Evolutionary conservation across 441 rosid species (phyloP).

Genomic region (Erodium moschatum): DNA sequence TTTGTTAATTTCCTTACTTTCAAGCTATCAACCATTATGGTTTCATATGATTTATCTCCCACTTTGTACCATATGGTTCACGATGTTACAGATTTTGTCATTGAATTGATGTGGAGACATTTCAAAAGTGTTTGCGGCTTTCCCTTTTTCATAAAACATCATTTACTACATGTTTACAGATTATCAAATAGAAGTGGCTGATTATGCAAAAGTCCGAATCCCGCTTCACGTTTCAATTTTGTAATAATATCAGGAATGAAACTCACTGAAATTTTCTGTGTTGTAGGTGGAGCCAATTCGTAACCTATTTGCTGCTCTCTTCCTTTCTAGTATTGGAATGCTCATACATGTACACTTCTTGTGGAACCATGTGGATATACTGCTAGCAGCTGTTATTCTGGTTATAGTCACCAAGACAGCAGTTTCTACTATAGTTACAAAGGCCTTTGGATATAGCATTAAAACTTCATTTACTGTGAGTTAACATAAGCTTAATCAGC

Average conservation of each 20-base stretch:
- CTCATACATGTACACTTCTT: constrained; percentile 90
- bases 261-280: not conserved
- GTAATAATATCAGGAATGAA: not conserved
- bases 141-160: not conserved
- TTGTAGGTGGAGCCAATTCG: constrained; percentile 95
- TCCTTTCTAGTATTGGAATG: constrained; percentile 69
- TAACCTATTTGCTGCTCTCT: constrained; percentile 45
- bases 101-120: not conserved
- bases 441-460: constrained; percentile 71
- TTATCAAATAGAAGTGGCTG: not conserved
- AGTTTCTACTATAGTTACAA: constrained; percentile 55
- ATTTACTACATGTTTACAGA: not conserved
- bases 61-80: not conserved
- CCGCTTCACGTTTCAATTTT: not conserved
- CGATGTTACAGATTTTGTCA: not conserved
- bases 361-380: constrained; percentile 94
- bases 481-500: constrained; percentile 12
- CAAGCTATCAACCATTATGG: not conserved
- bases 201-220: no score
- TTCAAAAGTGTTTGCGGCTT: not conserved
- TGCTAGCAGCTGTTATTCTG: constrained; percentile 87
- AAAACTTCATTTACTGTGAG: constrained; percentile 86
- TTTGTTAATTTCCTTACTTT: not conserved
- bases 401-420: constrained; percentile 83
- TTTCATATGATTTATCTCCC: not conserved